These are phyloP conservation scores for Chaetomiaceae sp. DNA, from an alignment of 2,329 filamentous ascomycete species.

Conservation along the genomic window DNA sequence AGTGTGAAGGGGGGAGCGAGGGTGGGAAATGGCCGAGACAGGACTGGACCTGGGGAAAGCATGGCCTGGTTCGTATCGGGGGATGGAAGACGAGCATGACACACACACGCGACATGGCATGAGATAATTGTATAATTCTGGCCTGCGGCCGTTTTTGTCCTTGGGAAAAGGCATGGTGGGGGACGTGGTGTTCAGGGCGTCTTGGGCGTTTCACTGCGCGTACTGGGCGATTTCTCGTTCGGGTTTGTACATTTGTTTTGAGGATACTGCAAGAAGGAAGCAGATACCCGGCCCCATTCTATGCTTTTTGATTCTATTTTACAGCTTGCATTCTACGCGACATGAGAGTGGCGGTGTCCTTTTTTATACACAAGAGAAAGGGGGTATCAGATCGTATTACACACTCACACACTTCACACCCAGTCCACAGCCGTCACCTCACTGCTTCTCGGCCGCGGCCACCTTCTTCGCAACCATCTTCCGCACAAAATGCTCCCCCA, in stretches of 20 bases:
- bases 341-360: constrained; percentile 8
- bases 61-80: background rate
- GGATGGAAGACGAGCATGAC: no score
- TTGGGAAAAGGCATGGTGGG: constrained; percentile 1
- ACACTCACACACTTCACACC: background rate
- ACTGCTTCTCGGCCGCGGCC: constrained; percentile 5
- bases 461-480: constrained; percentile 13
- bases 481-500: constrained; percentile 14
- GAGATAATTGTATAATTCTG: constrained; percentile 1
- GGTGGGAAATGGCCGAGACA: no score
- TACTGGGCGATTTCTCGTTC: no score
- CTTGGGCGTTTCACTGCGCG: background rate
- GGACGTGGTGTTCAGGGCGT: constrained; percentile 4
- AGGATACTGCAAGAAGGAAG: background rate
- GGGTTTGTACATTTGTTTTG: background rate
- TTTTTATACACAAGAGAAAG: constrained; percentile 8
- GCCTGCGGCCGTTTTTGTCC: background rate
- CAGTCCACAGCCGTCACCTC: background rate
- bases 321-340: no score
- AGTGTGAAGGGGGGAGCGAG: background rate
- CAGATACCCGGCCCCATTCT: background rate
- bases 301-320: no score
- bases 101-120: background rate
- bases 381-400: constrained; percentile 12
- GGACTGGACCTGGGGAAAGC: no score